Evolutionary conservation across 768 basidiomycete genomes (phyloP), one percentile per base, ranked within the genome.

Genomic region (Xerocomus spinulosus): DNA sequence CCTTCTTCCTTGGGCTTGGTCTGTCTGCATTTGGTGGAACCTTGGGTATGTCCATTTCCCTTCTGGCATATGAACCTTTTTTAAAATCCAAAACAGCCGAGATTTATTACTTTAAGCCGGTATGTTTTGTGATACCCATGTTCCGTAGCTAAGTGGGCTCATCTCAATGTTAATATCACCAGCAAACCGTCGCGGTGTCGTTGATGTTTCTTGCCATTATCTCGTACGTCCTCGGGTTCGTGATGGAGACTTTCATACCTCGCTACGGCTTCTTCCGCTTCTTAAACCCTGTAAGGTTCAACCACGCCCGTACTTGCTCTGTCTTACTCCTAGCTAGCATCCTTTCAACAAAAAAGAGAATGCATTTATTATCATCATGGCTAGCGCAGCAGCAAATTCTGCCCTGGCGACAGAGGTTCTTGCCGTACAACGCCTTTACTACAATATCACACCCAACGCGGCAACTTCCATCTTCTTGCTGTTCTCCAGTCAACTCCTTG

Each of bases 91-190:
- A 21, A 28, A 15, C 46, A 78, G 77, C 78, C 28, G 73, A 81
- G 53, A 80, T 81, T 23, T 80, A 79, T 59, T 81, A 81, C 57
- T 81, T 80, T 62, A 80, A 81, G 61, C 78, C 78, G 4, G 78
- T 76, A 55, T 48, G 48, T n/a, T 20, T 28, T 32, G 14, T 29
- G 4, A 14, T 15, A 15, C 14, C 10, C 13, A 17, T 14, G 20
- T 20, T 13, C 3, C n/a, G n/a, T n/a, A n/a, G n/a, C n/a, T n/a
- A n/a, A n/a, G n/a, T n/a, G n/a, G n/a, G n/a, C n/a, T n/a, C n/a
- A n/a, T n/a, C n/a, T n/a, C n/a, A n/a, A n/a, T n/a, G n/a, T n/a
- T n/a, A n/a, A n/a, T n/a, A n/a, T n/a, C n/a, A n/a, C n/a, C n/a
- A n/a, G n/a, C 26, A 79, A 77, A 77, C 75, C 2, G 64, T 80